These are phyloP conservation scores for Arthrobotrys iridis DNA, from an alignment of 2,329 filamentous ascomycete genomes.

Conservation along the genomic window DNA sequence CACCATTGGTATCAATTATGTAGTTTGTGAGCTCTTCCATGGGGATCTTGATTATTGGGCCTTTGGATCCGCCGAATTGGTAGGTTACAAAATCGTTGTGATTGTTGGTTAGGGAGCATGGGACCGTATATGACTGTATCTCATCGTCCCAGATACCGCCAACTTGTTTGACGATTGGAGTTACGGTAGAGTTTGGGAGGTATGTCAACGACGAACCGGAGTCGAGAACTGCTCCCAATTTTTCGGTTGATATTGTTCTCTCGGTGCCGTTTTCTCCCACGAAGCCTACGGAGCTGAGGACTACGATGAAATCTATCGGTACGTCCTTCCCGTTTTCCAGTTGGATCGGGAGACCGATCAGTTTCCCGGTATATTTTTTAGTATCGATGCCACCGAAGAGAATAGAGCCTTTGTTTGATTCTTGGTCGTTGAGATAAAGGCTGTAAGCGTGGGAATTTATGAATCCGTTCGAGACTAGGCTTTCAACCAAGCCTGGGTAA, in stretches of 20 bases:
- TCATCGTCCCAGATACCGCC: conserved; percentile 38
- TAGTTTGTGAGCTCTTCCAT: conserved; percentile 71
- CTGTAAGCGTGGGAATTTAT: conserved; percentile 75
- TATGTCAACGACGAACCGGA: conserved; percentile 62
- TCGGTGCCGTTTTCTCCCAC: conserved; percentile 59
- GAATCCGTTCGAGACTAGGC: conserved; percentile 70
- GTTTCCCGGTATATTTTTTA: conserved; percentile 73
- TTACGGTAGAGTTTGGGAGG: conserved; percentile 52
- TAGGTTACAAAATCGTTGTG: conserved; percentile 62
- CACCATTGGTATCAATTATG: conserved; percentile 64
- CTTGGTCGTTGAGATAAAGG: conserved; percentile 70
- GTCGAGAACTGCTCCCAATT: conserved; percentile 74
- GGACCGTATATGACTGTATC: conserved; percentile 62
- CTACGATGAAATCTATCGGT: conserved; percentile 74
- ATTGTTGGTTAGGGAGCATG: conserved; percentile 68
- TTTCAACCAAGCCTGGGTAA: conserved; percentile 73
- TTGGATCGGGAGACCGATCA: conserved; percentile 76
- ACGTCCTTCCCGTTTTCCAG: conserved; percentile 62
- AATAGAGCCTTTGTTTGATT: conserved; percentile 74
- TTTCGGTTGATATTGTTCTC: conserved; percentile 62
- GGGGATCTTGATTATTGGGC: conserved; percentile 64
- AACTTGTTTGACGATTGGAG: conserved; percentile 16
- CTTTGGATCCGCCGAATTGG: conserved; percentile 66
- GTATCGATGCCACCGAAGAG: conserved; percentile 83
- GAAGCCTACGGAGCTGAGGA: conserved; percentile 70